A percentile compares a stretch with the other conserved stretches of the same genome.
Conservation (phyloP, 2,329 filamentous ascomycete species). For the Colletotrichum incanum region DNA sequence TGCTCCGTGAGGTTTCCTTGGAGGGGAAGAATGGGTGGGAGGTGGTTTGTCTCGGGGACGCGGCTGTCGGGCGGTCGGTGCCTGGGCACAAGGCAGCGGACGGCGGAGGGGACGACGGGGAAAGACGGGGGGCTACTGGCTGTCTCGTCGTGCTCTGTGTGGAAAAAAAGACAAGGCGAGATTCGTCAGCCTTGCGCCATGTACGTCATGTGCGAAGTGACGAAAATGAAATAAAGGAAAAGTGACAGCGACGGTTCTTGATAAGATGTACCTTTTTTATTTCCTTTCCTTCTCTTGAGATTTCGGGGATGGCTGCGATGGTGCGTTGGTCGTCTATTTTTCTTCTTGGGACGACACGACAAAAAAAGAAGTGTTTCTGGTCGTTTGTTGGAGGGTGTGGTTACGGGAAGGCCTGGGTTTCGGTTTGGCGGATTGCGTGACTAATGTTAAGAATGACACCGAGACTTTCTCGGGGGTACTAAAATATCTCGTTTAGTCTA, state of each 20-base stretch:
- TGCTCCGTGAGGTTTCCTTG: conserved; percentile 1
- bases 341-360: conserved; percentile 13
- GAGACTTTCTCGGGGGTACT: conserved; percentile 27
- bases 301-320: not conserved
- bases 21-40: not conserved
- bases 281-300: not conserved
- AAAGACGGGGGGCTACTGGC: conserved; percentile 33
- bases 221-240: not conserved
- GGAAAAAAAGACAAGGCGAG: not conserved
- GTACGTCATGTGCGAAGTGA: conserved; percentile 31
- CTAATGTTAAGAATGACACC: conserved; percentile 35
- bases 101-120: conserved; percentile 33
- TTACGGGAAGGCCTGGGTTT: conserved; percentile 7
- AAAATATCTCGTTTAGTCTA: conserved; percentile 26
- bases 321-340: not conserved
- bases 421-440: conserved; percentile 39
- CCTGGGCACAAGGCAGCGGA: conserved; percentile 14
- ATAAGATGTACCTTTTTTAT: not conserved
- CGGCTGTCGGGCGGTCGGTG: conserved; percentile 33
- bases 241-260: not conserved
- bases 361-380: conserved; percentile 2
- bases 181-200: conserved; percentile 39
- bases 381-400: conserved; percentile 12
- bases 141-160: conserved; percentile 1
- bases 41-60: conserved; percentile 22